Evolutionary conservation across 805 yeast species (phyloP).

Genomic region (Wickerhamomyces strasburgensis): DNA sequence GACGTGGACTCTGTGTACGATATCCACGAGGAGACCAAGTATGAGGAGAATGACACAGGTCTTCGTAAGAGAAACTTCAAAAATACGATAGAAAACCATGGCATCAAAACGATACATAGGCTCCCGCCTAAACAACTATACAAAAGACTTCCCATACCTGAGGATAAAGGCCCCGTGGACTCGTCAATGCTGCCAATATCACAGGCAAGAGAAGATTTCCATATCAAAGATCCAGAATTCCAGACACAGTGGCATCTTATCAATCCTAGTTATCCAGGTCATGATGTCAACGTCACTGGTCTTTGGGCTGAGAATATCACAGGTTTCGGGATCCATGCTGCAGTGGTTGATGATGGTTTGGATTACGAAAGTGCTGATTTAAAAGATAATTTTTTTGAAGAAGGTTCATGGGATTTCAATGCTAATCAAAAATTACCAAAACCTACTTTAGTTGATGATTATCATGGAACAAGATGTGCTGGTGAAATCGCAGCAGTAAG

Average conservation of each 20-base stretch:
- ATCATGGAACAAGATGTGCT: conserved; percentile 97
- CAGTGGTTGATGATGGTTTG: conserved; percentile 91
- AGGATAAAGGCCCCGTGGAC: conserved; percentile 35
- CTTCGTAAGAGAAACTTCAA: neutral
- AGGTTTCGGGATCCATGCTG: conserved; percentile 79
- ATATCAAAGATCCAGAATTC: conserved; percentile 81
- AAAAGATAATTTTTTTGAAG: conserved; percentile 56
- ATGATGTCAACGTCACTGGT: conserved; percentile 82
- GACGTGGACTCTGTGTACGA: too few species aligned
- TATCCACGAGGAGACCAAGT: neutral
- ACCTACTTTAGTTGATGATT: conserved; percentile 77
- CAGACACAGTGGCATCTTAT: conserved; percentile 87
- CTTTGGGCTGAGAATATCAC: conserved; percentile 80
- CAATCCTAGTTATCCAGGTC: conserved; percentile 66
- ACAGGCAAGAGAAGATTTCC: conserved; percentile 46
- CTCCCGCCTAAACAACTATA: conserved; percentile 49
- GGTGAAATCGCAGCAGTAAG: conserved; percentile 89
- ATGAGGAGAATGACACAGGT: neutral
- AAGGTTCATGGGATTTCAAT: conserved; percentile 94
- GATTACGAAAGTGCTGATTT: conserved; percentile 79
- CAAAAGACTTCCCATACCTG: conserved; percentile 54
- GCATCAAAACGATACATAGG: conserved; percentile 46
- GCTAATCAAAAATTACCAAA: conserved; percentile 68
- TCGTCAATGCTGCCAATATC: conserved; percentile 44
- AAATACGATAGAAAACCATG: conserved; percentile 7